These are phyloP conservation scores for Penicillium paradoxum DNA, from an alignment of 495 filamentous ascomycete genomes.

Conservation along the genomic window DNA sequence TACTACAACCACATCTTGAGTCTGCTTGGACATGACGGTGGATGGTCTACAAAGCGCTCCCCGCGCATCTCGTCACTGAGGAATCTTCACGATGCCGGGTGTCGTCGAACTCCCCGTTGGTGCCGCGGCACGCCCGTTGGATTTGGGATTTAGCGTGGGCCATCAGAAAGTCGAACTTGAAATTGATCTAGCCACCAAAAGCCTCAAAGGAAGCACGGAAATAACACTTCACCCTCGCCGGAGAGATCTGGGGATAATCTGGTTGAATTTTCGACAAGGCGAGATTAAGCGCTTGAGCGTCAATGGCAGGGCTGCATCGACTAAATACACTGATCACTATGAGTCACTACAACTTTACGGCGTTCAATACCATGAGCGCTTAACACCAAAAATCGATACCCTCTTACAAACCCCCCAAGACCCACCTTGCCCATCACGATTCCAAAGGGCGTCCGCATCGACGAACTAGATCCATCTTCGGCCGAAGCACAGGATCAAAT, in stretches of 20 bases:
- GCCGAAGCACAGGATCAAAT: conserved; percentile 47
- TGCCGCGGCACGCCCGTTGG: conserved; percentile 26
- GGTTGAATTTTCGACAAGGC: conserved; percentile 82
- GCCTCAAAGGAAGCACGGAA: conserved; percentile 71
- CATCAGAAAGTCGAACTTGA: conserved; percentile 86
- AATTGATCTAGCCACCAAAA: conserved; percentile 71
- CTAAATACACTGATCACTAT: conserved; percentile 71
- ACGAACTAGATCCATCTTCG: conserved; percentile 56
- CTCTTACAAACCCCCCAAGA: conserved; percentile 54
- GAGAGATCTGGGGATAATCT: conserved; percentile 62
- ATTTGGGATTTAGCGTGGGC: conserved; percentile 56
- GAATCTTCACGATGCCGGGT: conserved; percentile 42
- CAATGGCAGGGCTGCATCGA: conserved; percentile 56
- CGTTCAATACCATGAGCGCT: conserved; percentile 75
- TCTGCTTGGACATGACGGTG: conserved; percentile 39
- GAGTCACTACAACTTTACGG: conserved; percentile 58
- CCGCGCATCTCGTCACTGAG: conserved; percentile 41
- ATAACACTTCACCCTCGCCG: conserved; percentile 69
- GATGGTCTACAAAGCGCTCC: conserved; percentile 36
- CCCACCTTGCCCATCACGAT: conserved; percentile 59
- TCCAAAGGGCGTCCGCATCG: conserved; percentile 62
- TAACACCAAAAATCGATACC: conserved; percentile 58
- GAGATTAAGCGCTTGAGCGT: conserved; percentile 65
- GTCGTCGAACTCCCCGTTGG: conserved; percentile 38
- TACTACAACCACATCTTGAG: conserved; percentile 14